Evolutionary conservation across 768 basidiomycete genomes (phyloP), one percentile per base, ranked within the genome.

Genomic region (Psilocybe subaeruginosa): DNA sequence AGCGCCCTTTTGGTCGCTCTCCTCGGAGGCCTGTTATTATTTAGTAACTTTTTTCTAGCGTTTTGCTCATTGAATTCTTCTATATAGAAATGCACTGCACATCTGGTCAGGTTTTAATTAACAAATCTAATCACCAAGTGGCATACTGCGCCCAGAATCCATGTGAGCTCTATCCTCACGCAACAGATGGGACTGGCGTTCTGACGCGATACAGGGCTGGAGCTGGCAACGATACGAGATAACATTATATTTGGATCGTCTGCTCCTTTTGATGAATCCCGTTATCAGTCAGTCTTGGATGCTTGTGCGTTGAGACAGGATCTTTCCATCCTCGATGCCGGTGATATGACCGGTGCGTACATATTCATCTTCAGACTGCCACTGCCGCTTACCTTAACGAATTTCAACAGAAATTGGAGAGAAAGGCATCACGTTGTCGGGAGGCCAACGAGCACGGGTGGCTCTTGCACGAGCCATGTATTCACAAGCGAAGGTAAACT

Each of bases 391-490:
- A 33, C 47, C 31, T 14, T 37, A 55, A 37, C 31, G 29, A 6
- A 23, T 17, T 47, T 30, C 8, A 50, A 19, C 53, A 83, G 88
- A 91, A 70, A 89, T 93, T 56, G 92, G 91, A 50, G 93, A 95
- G 70, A 91, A 90, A 66, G 93, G 92, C 2, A 87, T 90, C 35
- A 88, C 87, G 0, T 70, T 89, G n/a, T 87, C 86, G 8, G 89
- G 90, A 2, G 91, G 91, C 1, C 89, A 92, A 69, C 76, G 88
- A 50, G 90, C 91, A 7, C 80, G 91, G 12, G 80, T 92, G 37
- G 88, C 89, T 3, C 79, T 94, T 16, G 94, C 94, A 3, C 79
- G 93, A 39, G 91, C 91, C 0, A 78, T 93, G 58, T 95, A 96
- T 70, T 90, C 92, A 17, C 78, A 80, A 60, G 87, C 88, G 4